Evolutionary conservation across 306 rosid genomes (phyloP).

Genomic region (Senna siamea): DNA sequence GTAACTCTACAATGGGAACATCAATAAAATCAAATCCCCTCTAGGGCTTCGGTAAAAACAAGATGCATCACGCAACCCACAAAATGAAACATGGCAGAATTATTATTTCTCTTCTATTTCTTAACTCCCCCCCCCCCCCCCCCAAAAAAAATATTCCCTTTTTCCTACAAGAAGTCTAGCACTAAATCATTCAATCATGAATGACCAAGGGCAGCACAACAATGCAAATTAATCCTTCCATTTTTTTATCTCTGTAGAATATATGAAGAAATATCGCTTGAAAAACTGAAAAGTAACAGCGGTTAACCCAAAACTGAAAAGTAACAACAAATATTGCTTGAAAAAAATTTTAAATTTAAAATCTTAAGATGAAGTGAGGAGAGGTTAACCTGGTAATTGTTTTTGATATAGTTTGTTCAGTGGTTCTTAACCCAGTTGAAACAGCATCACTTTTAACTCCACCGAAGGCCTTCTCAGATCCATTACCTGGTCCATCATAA

Average conservation of each 20-base stretch:
- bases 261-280: neutral
- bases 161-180: neutral
- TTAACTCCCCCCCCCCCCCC: neutral
- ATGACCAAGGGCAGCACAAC: neutral
- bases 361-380: neutral
- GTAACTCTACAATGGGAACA: constrained; percentile 14
- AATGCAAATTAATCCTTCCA: neutral
- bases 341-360: neutral
- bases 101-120: neutral
- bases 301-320: neutral
- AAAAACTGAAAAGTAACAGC: neutral
- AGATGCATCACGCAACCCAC: constrained; percentile 2
- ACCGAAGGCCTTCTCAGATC: constrained; percentile 42
- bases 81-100: neutral
- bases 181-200: neutral
- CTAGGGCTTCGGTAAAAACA: neutral
- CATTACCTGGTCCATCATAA: constrained; percentile 69
- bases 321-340: neutral
- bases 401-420: constrained; percentile 36
- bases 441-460: constrained; percentile 35
- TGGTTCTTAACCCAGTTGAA: constrained; percentile 39
- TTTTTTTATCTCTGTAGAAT: neutral
- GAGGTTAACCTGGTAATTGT: constrained; percentile 53
- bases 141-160: neutral
- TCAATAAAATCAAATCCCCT: constrained; percentile 15